Conservation (phyloP, 441 rosid genomes). For the Brassica hybrid region DNA sequence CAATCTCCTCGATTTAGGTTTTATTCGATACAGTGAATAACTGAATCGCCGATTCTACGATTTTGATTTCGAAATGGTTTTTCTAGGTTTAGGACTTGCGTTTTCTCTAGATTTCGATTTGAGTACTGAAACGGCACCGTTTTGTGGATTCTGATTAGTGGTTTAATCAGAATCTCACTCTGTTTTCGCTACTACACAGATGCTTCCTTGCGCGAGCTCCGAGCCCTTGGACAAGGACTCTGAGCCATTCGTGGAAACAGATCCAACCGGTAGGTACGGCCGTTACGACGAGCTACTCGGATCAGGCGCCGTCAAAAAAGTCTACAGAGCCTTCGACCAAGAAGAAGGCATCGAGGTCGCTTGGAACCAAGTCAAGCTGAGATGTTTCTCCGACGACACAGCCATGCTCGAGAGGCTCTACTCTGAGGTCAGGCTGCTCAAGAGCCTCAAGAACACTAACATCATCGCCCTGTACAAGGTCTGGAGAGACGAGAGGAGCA, state of each 20-base stretch:
- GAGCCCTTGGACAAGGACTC: constrained; percentile 52
- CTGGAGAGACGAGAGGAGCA: constrained; percentile 48
- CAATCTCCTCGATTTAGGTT: not conserved
- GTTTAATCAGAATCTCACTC: constrained; percentile 25
- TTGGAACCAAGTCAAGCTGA: constrained; percentile 61
- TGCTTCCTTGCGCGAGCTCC: constrained; percentile 52
- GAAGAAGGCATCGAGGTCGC: constrained; percentile 65
- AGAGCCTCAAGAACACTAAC: constrained; percentile 45
- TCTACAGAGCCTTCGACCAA: constrained; percentile 64
- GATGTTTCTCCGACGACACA: constrained; percentile 48
- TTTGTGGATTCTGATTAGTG: constrained; percentile 20
- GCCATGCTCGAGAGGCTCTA: constrained; percentile 56
- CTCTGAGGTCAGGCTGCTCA: constrained; percentile 53
- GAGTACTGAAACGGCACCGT: not conserved
- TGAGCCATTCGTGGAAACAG: constrained; percentile 63
- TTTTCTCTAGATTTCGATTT: not conserved
- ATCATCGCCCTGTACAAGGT: constrained; percentile 49
- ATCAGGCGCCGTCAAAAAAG: constrained; percentile 65
- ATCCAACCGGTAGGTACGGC: constrained; percentile 75
- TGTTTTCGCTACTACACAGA: constrained; percentile 36
- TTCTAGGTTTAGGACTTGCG: not conserved
- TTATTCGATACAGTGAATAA: not conserved
- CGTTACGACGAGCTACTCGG: constrained; percentile 62
- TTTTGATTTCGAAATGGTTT: not conserved
- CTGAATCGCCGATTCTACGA: not conserved